A percentile compares a stretch with the other conserved stretches of the same genome.
These are phyloP conservation scores for Eimeria necatrix DNA, from an alignment of 169 alveolate genomes.

Conservation along the genomic window DNA sequence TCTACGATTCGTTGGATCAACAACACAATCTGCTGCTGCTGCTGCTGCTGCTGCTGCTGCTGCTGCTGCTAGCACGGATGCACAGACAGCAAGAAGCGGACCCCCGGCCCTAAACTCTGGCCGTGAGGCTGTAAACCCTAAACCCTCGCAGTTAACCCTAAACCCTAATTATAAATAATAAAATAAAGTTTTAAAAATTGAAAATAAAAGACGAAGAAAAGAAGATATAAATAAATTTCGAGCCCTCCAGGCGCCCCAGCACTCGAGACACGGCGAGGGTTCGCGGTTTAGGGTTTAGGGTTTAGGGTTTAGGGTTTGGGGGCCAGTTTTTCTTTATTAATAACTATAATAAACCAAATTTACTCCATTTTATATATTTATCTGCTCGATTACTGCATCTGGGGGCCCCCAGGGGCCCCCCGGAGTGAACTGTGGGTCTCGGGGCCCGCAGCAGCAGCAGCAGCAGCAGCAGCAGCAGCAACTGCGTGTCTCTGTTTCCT, in stretches of 20 bases:
- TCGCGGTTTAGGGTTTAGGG: neutral
- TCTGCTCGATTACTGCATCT: no score
- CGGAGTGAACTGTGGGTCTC: neutral
- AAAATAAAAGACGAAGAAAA: neutral
- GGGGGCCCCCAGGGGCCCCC: neutral
- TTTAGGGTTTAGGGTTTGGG: neutral
- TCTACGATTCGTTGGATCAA: no score
- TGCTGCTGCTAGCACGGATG: neutral
- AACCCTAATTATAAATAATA: neutral
- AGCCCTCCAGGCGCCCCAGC: neutral
- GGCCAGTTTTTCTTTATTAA: neutral
- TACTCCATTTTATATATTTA: neutral
- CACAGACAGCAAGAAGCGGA: neutral
- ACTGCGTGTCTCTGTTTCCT: neutral
- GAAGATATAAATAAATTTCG: no score
- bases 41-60: no score
- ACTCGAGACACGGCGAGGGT: constrained; percentile 16
- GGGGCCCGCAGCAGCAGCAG: neutral
- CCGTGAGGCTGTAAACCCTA: constrained; percentile 8
- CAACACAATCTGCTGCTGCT: no score
- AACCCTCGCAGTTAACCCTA: constrained; percentile 13
- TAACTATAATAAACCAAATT: neutral
- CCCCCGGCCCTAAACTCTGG: neutral
- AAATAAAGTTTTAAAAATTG: no score
- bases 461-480: constrained; percentile 61